Base-by-base conservation (phyloP, 306 rosid genomes). In the Vicia villosa region DNA sequence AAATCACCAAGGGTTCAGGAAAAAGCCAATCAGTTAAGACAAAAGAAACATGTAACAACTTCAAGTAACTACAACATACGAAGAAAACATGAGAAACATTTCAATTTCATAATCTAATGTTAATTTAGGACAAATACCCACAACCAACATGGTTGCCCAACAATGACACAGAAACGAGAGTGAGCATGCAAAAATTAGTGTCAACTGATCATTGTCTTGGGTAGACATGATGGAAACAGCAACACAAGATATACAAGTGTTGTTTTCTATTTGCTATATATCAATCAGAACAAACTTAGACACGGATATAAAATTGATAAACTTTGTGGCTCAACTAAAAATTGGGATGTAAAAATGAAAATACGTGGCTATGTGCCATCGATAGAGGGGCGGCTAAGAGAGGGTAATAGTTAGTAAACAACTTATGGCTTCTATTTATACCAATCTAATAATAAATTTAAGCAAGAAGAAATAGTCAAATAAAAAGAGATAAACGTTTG, bases 341-440 rank as follows among this genome's bases (percentile, higher is more conserved):
- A 5, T 13, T 15, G n/a, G 38, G 56, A 47, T 24, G 10, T 10
- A 9, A 17, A 57, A 57, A 61, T 11, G n/a, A 12, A 5, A 10
- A 20, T 10, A 8, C n/a, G 16, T 21, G 46, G 19, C 10, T 10
- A 8, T 20, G 16, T 21, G 46, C 19, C 10, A 17, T 58, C 54
- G 24, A 74, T 24, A 55, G 67, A 43, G 65, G 40, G 58, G 6
- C 6, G 4, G 51, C 76, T 13, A 4, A 36, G 22, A 22, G 62
- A 65, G 55, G 14, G 19, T 15, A 45, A 47, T 19, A 30, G 37
- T 67, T 51, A 64, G 59, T 60, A 34, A 57, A 66, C 64, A 78
- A 57, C 57, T 45, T 55, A 63, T 56, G 30, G 56, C 16, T 77
- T 54, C 57, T 15, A 14, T 70, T 42, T 21, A 64, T 8, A 54